Percentiles rank a stretch among this genome's conserved stretches.
Evolutionary conservation across 805 yeast genomes (phyloP).

Genomic region (Danielia oregonensis): DNA sequence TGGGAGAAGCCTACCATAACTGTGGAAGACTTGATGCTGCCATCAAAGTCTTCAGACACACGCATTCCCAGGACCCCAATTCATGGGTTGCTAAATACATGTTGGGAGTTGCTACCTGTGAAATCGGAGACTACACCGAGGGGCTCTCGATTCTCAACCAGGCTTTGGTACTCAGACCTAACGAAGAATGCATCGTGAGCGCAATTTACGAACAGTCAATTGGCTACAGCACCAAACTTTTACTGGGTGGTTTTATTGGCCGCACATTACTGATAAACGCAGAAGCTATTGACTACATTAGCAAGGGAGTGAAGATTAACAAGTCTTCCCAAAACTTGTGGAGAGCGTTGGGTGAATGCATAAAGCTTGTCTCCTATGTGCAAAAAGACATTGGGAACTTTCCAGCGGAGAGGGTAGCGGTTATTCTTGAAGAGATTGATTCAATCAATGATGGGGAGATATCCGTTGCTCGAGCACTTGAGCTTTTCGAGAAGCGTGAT

Average conservation of each 20-base stretch:
- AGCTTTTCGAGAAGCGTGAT: slow-evolving; percentile 10
- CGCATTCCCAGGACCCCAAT: slow-evolving; percentile 48
- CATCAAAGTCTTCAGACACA: slow-evolving; percentile 70
- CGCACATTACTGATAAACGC: slow-evolving; percentile 52
- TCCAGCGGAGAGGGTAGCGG: slow-evolving; percentile 34
- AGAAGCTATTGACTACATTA: slow-evolving; percentile 43
- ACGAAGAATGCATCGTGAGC: slow-evolving; percentile 45
- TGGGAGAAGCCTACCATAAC: slow-evolving; percentile 91
- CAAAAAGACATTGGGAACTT: slow-evolving; percentile 49
- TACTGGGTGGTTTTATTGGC: slow-evolving; percentile 61
- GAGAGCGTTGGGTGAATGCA: slow-evolving; percentile 59
- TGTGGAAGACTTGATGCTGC: slow-evolving; percentile 90
- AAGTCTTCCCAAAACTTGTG: slow-evolving; percentile 53
- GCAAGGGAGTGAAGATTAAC: slow-evolving; percentile 33
- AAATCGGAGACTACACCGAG: slow-evolving; percentile 61
- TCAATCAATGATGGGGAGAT: slow-evolving; percentile 10
- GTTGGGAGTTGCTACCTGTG: slow-evolving; percentile 61
- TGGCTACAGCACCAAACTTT: slow-evolving; percentile 48
- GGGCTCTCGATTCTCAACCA: slow-evolving; percentile 48
- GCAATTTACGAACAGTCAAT: slow-evolving; percentile 57
- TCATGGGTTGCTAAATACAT: slow-evolving; percentile 65
- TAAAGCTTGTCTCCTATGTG: slow-evolving; percentile 50
- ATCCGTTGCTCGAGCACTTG: slow-evolving; percentile 16
- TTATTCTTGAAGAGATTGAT: slow-evolving; percentile 1
- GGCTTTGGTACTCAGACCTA: slow-evolving; percentile 41